phyloP scores from a whole-genome alignment of 257 asterid genomes.

The Handroanthus guayacan region DNA sequence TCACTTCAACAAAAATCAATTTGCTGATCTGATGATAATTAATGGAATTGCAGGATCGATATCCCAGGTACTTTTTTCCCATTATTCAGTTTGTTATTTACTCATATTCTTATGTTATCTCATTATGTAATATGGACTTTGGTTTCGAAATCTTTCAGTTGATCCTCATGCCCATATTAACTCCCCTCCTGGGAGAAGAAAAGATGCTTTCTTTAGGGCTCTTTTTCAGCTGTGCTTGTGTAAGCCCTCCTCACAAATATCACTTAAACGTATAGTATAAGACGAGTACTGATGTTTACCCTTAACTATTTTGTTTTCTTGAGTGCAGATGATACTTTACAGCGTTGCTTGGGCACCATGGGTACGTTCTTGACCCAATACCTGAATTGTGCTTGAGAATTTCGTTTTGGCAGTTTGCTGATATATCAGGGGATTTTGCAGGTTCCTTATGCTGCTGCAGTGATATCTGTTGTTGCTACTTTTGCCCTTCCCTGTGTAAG shows the following conservation, averaged over 20 bases:
- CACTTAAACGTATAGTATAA: background rate
- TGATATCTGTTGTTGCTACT: conserved; percentile 55
- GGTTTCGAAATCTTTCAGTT: conserved; percentile 56
- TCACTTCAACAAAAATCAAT: conserved; percentile 87
- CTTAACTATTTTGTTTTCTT: conserved; percentile 18
- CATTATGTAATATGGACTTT: background rate
- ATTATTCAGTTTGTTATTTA: background rate
- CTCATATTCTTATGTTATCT: background rate
- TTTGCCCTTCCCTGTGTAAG: conserved; percentile 91
- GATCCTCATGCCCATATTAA: conserved; percentile 76
- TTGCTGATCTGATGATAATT: conserved; percentile 88
- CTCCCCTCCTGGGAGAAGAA: conserved; percentile 80
- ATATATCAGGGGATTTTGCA: conserved; percentile 29
- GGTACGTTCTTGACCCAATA: conserved; percentile 49
- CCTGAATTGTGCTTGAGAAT: background rate
- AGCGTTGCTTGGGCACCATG: conserved; percentile 94
- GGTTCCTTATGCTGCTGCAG: conserved; percentile 89
- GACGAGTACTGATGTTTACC: too few species aligned
- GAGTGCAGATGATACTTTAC: conserved; percentile 77
- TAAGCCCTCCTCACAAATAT: conserved; percentile 36
- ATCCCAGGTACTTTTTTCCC: conserved; percentile 65
- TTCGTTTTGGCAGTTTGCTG: background rate
- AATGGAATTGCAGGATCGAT: conserved; percentile 76
- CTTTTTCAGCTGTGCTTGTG: conserved; percentile 66
- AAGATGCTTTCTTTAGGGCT: conserved; percentile 82